Percentiles rank a stretch among this genome's conserved stretches.
Evolutionary conservation across 148 eudicot species (phyloP).

Genomic region (Gaultheria prostrata): DNA sequence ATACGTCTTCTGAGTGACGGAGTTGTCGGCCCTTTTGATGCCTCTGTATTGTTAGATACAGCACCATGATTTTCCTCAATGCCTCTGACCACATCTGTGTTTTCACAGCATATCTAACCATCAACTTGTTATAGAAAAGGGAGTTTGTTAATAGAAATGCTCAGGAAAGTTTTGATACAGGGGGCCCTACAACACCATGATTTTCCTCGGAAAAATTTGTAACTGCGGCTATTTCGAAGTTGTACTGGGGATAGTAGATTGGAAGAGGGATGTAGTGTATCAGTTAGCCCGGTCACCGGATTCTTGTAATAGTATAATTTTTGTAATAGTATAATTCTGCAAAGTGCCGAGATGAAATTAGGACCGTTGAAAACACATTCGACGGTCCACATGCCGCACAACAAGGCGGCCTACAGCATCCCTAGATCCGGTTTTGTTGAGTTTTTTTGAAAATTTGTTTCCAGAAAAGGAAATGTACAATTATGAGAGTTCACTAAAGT

Average conservation of each 20-base stretch:
- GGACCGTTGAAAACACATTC: too few relatives aligned
- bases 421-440: too few relatives aligned
- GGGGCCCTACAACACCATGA: too few relatives aligned
- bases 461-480: too few relatives aligned
- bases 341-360: too few relatives aligned
- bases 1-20: conserved; percentile 82
- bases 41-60: conserved; percentile 28
- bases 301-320: neutral
- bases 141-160: neutral
- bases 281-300: neutral
- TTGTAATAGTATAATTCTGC: neutral
- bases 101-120: conserved; percentile 6
- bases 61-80: conserved; percentile 18
- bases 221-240: neutral
- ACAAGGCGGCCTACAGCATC: too few relatives aligned
- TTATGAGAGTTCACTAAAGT: too few relatives aligned
- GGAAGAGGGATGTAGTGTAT: neutral
- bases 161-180: conserved; percentile 3
- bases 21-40: conserved; percentile 38
- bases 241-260: neutral
- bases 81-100: neutral
- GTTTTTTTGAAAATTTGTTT: too few relatives aligned
- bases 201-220: neutral
- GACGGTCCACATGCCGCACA: too few relatives aligned
- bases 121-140: neutral